Evolutionary conservation across 495 filamentous ascomycete species (phyloP).

Genomic region (Pyronema omphalodes): DNA sequence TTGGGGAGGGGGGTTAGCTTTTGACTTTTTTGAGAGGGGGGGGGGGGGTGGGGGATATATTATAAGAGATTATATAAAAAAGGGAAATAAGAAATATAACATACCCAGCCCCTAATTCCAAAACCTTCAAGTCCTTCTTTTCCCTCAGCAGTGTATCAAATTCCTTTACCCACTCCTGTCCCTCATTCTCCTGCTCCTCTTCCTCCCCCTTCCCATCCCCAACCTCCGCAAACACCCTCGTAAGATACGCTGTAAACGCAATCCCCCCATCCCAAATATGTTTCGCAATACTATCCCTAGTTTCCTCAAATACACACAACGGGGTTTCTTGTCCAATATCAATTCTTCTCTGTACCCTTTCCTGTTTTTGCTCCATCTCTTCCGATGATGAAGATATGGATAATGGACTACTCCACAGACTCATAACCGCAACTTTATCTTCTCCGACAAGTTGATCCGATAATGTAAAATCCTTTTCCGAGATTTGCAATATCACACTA

Average conservation of each 20-base stretch:
- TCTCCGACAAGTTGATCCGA: not conserved
- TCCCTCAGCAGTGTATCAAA: conserved; percentile 7
- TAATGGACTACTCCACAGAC: not conserved
- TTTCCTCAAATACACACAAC: conserved; percentile 61
- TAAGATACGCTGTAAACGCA: not conserved
- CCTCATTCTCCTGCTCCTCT: not conserved
- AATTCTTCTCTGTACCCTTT: not conserved
- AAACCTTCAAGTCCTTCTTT: conserved; percentile 31
- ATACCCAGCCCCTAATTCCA: conserved; percentile 63
- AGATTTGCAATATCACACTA: not conserved
- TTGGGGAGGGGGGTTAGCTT: not conserved
- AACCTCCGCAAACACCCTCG: not conserved
- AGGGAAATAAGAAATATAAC: not conserved
- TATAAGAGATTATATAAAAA: not conserved
- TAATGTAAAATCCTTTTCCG: not conserved
- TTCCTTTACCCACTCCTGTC: not conserved
- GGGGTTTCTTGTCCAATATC: not conserved
- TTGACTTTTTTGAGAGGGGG: no score
- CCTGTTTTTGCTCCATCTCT: not conserved
- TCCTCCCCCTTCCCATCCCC: conserved; percentile 42
- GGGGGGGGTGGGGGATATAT: not conserved
- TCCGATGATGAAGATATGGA: no score
- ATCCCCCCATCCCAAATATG: conserved; percentile 60
- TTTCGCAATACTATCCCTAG: conserved; percentile 83
- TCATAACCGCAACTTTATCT: not conserved